Percentiles rank a stretch among this genome's conserved stretches.
Evolutionary conservation across 805 yeast species (phyloP).

Genomic region (Brettanomyces nanus): DNA sequence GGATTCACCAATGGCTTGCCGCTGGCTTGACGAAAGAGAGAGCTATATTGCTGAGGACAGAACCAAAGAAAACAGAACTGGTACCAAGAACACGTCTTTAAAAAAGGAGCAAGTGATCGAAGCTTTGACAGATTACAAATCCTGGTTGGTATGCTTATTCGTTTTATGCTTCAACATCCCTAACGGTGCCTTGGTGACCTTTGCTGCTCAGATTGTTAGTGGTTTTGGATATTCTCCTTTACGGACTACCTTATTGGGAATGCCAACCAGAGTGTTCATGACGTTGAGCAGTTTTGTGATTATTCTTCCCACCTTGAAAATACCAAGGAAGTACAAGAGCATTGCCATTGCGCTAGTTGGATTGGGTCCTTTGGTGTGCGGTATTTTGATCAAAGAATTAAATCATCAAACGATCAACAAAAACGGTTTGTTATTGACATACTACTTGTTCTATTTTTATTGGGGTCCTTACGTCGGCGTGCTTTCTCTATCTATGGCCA

Average conservation of each 20-base stretch:
- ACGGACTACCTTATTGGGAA: no score
- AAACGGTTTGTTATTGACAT: no score
- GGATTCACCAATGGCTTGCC: conserved; percentile 27
- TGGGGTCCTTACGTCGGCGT: conserved; percentile 22
- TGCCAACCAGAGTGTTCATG: not conserved
- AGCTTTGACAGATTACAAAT: conserved; percentile 24
- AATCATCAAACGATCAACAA: no score
- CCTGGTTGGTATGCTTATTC: conserved; percentile 34
- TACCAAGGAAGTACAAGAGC: conserved; percentile 16
- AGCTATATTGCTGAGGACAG: conserved; percentile 26
- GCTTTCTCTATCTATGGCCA: conserved; percentile 32
- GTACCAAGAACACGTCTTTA: conserved; percentile 24
- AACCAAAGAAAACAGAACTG: conserved; percentile 28
- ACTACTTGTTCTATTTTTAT: conserved; percentile 21
- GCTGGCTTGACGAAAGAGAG: conserved; percentile 29
- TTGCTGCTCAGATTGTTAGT: conserved; percentile 28
- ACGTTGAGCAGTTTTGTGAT: not conserved
- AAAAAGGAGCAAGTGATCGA: conserved; percentile 22
- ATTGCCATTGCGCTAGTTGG: conserved; percentile 13
- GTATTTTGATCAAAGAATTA: conserved; percentile 4
- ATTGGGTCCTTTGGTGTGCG: conserved; percentile 7
- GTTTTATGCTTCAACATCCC: conserved; percentile 21
- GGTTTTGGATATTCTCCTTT: conserved; percentile 26
- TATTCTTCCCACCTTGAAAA: conserved; percentile 6
- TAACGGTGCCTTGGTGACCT: conserved; percentile 36